Base-by-base conservation (phyloP, 2,329 filamentous ascomycete species). In the Fusarium paranaense region DNA sequence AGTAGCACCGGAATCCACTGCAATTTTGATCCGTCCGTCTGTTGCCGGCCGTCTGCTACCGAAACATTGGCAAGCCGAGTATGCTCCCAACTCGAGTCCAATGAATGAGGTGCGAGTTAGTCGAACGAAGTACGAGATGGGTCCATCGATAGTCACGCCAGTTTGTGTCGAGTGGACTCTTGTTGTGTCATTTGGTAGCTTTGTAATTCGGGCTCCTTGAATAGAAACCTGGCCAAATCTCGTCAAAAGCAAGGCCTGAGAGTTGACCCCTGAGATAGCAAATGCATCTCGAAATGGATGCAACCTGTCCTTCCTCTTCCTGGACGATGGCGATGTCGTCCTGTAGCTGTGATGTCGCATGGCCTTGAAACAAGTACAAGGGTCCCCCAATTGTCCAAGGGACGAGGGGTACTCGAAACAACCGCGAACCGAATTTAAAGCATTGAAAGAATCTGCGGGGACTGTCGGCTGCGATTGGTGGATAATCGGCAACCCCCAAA, bases 321-420 rank as follows among this genome's bases (percentile, higher is more conserved):
- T 57, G 63, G 59, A 57, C 20, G 66, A 50, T 54, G 42, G 67
- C 35, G 64, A 70, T 68, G 60, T 66, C 67, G 47, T 65, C 38
- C 56, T 71, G 66, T 54, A 50, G 58, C 60, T 62, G 57, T 18
- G 20, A 50, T 37, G 66, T 70, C 60, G 75, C 70, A 75, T 78
- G 76, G 72, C 70, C 65, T 75, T 78, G 76, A 78, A 78, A 78
- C 76, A 78, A 76, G 68, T 65, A 58, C 70, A 74, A 59, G 66
- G 59, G 45, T 47, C 50, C 54, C 50, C 61, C 56, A 64, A 64
- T 59, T 45, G 27, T 33, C 50, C 52, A 64, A 66, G 67, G 67
- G 66, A 50, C 63, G 22, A 56, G 33, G 45, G 52, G 62, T 33
- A 66, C 59, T 70, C 72, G 72, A 75, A 75, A 75, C 72, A 75